Conservation (phyloP, 768 basidiomycete genomes). For the Psilocybe sp. region DNA sequence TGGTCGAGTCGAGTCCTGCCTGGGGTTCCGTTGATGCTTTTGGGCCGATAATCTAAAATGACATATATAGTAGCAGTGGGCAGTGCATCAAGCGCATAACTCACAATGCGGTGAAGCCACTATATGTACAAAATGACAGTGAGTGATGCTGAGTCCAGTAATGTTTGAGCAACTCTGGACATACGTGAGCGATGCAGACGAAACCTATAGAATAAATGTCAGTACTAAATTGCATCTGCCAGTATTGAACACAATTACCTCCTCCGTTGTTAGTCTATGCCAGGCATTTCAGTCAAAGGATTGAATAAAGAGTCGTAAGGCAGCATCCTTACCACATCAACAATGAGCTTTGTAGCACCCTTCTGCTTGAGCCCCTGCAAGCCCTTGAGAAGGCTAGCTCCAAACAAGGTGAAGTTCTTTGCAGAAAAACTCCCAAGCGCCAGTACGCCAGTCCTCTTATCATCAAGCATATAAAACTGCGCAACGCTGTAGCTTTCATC, state of each 20-base stretch:
- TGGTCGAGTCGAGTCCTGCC: constrained; percentile 49
- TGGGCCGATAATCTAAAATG: constrained; percentile 45
- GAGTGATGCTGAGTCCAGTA: no score
- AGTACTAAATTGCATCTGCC: no score
- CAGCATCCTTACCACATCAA: constrained; percentile 47
- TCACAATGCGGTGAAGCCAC: constrained; percentile 46
- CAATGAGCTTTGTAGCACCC: constrained; percentile 52
- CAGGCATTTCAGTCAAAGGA: not conserved
- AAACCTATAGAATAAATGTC: constrained; percentile 27
- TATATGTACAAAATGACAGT: no score
- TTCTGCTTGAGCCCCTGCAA: constrained; percentile 40
- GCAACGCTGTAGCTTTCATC: constrained; percentile 47
- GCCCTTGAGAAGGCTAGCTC: constrained; percentile 41
- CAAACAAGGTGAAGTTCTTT: constrained; percentile 36
- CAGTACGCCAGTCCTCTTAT: constrained; percentile 51
- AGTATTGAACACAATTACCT: no score
- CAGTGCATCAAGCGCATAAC: constrained; percentile 14
- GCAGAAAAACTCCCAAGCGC: constrained; percentile 59
- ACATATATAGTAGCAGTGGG: not conserved
- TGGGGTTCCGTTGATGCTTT: constrained; percentile 51
- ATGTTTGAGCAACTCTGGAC: constrained; percentile 11
- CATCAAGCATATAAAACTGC: constrained; percentile 52
- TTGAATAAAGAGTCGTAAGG: not conserved
- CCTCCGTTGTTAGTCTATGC: constrained; percentile 47
- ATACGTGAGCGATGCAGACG: constrained; percentile 59